A percentile compares a stretch with the other conserved stretches of the same genome.
These are phyloP conservation scores for Podospora pseudocomata DNA, from an alignment of 495 filamentous ascomycete genomes.

Conservation along the genomic window DNA sequence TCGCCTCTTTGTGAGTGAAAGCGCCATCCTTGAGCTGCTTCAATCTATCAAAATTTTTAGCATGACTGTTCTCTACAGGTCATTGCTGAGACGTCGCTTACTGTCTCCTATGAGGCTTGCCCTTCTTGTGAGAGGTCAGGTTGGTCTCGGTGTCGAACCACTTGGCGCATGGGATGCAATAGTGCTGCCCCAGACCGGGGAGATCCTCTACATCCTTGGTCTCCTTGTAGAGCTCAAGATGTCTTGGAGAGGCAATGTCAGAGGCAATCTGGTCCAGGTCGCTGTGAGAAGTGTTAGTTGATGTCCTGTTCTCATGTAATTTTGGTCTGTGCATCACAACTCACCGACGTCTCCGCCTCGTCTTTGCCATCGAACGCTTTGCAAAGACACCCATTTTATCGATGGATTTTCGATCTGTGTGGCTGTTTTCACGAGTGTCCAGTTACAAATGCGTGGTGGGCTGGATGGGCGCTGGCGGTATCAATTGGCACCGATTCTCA, in stretches of 20 bases:
- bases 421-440: background rate
- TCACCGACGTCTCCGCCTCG: conserved; percentile 51
- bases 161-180: conserved; percentile 93
- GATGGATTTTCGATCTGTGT: background rate
- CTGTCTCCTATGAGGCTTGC: conserved; percentile 91
- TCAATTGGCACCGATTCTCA: background rate
- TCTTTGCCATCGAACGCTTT: conserved; percentile 58
- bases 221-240: conserved; percentile 71
- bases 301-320: background rate
- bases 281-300: conserved; percentile 40
- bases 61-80: background rate
- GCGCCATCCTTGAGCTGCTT: conserved; percentile 73
- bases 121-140: conserved; percentile 69
- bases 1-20: conserved; percentile 80
- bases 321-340: conserved; percentile 5
- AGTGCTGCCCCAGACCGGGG: conserved; percentile 75
- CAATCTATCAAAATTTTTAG: conserved; percentile 48
- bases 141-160: conserved; percentile 89
- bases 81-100: conserved; percentile 35
- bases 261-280: conserved; percentile 86
- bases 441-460: background rate
- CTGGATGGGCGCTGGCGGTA: background rate
- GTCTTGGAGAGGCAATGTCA: conserved; percentile 70
- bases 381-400: conserved; percentile 49
- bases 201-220: conserved; percentile 80